Percentiles rank a stretch among this genome's conserved stretches.
Evolutionary conservation across 495 filamentous ascomycete genomes (phyloP).

Genomic region (Schizothecium vesticola): DNA sequence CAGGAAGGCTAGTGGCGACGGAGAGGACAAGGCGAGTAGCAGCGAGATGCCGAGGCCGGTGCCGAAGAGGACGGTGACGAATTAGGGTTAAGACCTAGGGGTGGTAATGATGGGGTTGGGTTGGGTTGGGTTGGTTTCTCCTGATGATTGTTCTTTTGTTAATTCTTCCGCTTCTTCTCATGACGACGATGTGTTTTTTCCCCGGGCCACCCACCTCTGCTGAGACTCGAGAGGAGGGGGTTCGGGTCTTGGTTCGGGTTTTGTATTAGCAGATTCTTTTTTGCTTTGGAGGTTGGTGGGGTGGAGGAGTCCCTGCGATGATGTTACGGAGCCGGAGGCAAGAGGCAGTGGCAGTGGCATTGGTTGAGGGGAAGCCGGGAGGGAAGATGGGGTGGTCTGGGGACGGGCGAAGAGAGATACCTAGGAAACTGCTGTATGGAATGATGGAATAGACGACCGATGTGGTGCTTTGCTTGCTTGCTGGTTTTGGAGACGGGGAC

Average conservation of each 20-base stretch:
- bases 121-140: background rate
- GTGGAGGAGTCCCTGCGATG: background rate
- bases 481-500: background rate
- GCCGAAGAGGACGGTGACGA: background rate
- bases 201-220: background rate
- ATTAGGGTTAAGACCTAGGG: background rate
- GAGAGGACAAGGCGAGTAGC: constrained; percentile 19
- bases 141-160: background rate
- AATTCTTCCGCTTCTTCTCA: background rate
- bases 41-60: background rate
- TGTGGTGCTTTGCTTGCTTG: background rate
- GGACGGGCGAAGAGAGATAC: background rate
- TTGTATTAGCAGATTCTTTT: background rate
- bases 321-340: background rate
- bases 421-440: background rate
- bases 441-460: background rate
- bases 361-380: background rate
- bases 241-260: background rate
- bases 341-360: background rate
- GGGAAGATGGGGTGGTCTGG: background rate
- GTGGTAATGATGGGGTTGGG: background rate
- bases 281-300: background rate
- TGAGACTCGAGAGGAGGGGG: background rate
- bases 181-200: background rate
- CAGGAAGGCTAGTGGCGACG: background rate